Base-by-base conservation (phyloP, 805 yeast species). In the Teunomyces gatunensis region DNA sequence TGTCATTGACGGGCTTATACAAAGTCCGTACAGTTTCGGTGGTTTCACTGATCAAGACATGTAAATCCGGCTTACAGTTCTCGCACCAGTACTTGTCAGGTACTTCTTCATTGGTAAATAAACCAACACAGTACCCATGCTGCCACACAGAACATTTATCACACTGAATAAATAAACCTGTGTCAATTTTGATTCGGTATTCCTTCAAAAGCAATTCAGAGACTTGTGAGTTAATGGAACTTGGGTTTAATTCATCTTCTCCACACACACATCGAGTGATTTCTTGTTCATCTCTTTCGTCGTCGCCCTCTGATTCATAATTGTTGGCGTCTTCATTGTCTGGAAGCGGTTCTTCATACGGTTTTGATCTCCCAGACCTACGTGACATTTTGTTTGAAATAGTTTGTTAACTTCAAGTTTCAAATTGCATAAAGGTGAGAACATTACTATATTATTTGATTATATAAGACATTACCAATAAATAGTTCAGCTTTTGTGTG, bases 71-170 rank as follows among this genome's bases (percentile, higher is more conserved):
- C 53, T 84, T 81, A 70, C 99, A 92, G 54, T 70, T 67, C 64
- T 92, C 99, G 74, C 99, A 92, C 88, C 91, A 89, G 67, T 94
- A 92, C 65, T 88, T 88, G 48, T 92, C 97, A 3, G 97, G 97
- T 1, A 89, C 88, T 43, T 80, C 84, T 11, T 79, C 81, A 51
- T 84, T 89, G 44, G 80, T 82, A 46, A 75, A 74, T 48, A 92
- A 81, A 0, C 97, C 96, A 32, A 92, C 97, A 72, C 99, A 92
- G 68, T 76, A 89, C 1, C 97, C 98, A 64, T 92, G 99, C 66
- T 92, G 99, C 99, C 99, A 92, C 6, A 86, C 96, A 15, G 88
- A 83, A 69, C 99, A 92, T 52, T 79, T 77, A 59, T 94, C 99
- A 75, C 95, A 87, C 59, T 87, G 94, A 54, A 87, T 87, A 60